Conservation (phyloP, 2,329 filamentous ascomycete genomes). For the Cercospora zeae-maydis region DNA sequence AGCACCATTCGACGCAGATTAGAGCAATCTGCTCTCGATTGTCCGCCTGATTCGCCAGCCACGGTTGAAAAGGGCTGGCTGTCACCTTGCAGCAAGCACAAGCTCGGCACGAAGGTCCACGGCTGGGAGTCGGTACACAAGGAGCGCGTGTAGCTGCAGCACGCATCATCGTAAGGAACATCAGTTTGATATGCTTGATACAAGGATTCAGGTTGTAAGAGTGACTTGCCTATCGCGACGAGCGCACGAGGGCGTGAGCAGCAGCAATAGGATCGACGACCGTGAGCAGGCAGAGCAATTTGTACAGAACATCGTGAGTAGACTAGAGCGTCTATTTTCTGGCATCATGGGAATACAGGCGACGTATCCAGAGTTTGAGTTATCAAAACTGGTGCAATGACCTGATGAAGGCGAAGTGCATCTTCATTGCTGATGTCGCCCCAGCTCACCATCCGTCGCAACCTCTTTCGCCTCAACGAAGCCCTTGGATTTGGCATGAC, state of each 20-base stretch:
- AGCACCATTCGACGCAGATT: conserved; percentile 11
- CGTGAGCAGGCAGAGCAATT: neutral
- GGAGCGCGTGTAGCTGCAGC: neutral
- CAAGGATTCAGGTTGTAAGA: neutral
- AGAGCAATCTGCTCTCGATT: conserved; percentile 10
- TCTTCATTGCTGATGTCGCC: neutral
- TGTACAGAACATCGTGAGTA: neutral
- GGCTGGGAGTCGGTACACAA: neutral
- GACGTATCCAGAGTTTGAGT: neutral
- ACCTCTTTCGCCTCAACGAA: neutral
- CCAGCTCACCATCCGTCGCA: neutral
- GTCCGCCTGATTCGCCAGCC: neutral
- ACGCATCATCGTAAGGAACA: neutral
- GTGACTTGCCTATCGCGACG: neutral
- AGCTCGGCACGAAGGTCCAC: neutral
- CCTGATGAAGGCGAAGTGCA: neutral
- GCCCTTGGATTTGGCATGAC: neutral
- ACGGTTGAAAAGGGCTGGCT: neutral
- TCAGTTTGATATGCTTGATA: neutral
- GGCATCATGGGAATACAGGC: neutral
- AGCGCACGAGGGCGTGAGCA: no score
- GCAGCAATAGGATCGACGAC: no score
- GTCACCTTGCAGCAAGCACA: neutral
- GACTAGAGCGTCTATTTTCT: neutral
- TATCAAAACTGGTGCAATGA: neutral